Percentiles rank a stretch among this genome's conserved stretches.
Conservation (phyloP, 805 yeast genomes). For the Komagataella pastoris region DNA sequence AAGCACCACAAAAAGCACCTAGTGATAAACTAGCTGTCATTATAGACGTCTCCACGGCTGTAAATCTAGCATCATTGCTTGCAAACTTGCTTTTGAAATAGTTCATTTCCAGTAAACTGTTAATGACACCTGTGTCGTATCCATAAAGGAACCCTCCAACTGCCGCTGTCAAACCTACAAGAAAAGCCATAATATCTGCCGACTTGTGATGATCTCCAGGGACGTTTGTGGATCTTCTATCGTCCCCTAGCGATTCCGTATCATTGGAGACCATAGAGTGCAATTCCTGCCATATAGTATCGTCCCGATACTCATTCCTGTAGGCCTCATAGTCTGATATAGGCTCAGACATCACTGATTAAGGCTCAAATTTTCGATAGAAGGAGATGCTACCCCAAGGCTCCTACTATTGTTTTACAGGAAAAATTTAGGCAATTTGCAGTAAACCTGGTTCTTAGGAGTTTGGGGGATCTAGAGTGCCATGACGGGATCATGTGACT, state of each 20-base stretch:
- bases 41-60: conserved; percentile 52
- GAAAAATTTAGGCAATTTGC: not conserved
- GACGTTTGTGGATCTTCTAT: not conserved
- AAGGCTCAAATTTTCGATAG: not conserved
- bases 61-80: conserved; percentile 28
- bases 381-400: not conserved
- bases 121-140: conserved; percentile 79
- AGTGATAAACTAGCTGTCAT: conserved; percentile 69
- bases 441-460: not conserved
- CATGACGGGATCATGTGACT: not conserved
- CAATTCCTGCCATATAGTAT: not conserved
- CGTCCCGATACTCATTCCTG: not conserved
- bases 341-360: not conserved
- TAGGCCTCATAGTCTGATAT: not conserved
- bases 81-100: conserved; percentile 50
- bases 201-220: conserved; percentile 5
- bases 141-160: conserved; percentile 88
- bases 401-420: not conserved
- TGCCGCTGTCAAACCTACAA: conserved; percentile 73
- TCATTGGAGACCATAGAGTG: not conserved
- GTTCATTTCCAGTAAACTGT: conserved; percentile 65
- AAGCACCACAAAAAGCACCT: conserved; percentile 67
- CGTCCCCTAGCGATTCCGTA: not conserved
- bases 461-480: not conserved
- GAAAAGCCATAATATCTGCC: conserved; percentile 50